These are phyloP conservation scores for Schizothecium vesticola DNA, from an alignment of 495 filamentous ascomycete species.

Conservation along the genomic window DNA sequence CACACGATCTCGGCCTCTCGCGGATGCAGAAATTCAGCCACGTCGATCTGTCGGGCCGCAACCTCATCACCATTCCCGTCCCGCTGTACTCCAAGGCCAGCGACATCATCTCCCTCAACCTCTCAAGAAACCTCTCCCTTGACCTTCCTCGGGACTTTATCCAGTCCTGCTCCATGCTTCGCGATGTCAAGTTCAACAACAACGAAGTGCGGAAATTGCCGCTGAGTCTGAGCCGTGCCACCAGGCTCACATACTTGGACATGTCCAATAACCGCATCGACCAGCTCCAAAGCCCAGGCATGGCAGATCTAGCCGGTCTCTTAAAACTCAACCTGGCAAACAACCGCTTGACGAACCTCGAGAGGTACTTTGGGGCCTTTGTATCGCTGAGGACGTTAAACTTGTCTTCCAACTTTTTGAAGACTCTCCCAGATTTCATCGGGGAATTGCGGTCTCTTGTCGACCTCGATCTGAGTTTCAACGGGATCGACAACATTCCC, in stretches of 20 bases:
- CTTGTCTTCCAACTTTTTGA: slow-evolving; percentile 86
- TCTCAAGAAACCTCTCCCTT: slow-evolving; percentile 85
- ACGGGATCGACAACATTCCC: slow-evolving; percentile 71
- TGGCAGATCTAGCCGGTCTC: slow-evolving; percentile 58
- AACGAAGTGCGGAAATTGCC: slow-evolving; percentile 90
- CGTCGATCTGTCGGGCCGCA: slow-evolving; percentile 86
- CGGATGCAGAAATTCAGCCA: slow-evolving; percentile 86
- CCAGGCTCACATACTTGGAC: slow-evolving; percentile 78
- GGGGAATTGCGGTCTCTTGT: slow-evolving; percentile 77
- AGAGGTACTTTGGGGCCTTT: slow-evolving; percentile 75
- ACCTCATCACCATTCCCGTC: slow-evolving; percentile 92
- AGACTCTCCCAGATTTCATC: slow-evolving; percentile 76
- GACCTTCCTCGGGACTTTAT: slow-evolving; percentile 97
- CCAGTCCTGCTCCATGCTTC: slow-evolving; percentile 80
- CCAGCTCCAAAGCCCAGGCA: slow-evolving; percentile 73
- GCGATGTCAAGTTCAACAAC: slow-evolving; percentile 89
- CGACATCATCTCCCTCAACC: slow-evolving; percentile 91
- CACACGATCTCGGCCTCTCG: slow-evolving; percentile 68
- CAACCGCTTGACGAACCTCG: slow-evolving; percentile 74
- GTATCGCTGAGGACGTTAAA: slow-evolving; percentile 72
- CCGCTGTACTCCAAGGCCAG: slow-evolving; percentile 82
- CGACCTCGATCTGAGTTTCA: slow-evolving; percentile 97
- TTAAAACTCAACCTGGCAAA: slow-evolving; percentile 90
- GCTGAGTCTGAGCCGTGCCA: slow-evolving; percentile 75
- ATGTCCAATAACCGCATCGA: slow-evolving; percentile 91